phyloP scores from a whole-genome alignment of 2,329 filamentous ascomycete genomes.

The Colletotrichum filicis region DNA sequence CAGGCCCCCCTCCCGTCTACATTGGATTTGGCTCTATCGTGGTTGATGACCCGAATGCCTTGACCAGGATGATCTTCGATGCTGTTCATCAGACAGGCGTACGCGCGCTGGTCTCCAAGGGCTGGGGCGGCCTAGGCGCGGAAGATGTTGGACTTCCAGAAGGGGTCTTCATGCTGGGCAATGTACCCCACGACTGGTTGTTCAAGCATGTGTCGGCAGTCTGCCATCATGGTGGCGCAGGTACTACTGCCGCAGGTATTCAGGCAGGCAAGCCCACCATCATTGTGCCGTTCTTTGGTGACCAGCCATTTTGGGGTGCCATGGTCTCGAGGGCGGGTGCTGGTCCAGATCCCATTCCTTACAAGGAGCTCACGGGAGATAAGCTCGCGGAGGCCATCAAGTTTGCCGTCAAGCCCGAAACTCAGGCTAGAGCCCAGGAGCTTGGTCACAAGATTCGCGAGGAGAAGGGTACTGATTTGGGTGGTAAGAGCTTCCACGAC shows the following conservation, averaged over 20 bases:
- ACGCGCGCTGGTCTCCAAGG: conserved; percentile 86
- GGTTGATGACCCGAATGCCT: conserved; percentile 77
- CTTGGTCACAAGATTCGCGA: conserved; percentile 73
- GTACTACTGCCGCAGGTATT: conserved; percentile 89
- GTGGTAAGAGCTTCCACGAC: conserved; percentile 76
- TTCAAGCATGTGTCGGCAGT: conserved; percentile 85
- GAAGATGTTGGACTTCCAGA: conserved; percentile 77
- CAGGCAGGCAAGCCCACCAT: conserved; percentile 83
- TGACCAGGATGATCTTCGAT: conserved; percentile 79
- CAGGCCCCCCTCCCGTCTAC: conserved; percentile 79
- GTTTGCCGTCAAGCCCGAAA: conserved; percentile 69
- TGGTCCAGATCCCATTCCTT: conserved; percentile 76
- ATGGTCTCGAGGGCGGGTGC: conserved; percentile 80
- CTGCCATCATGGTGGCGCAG: conserved; percentile 88
- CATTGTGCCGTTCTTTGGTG: conserved; percentile 87
- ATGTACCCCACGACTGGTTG: conserved; percentile 89
- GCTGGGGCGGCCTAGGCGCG: conserved; percentile 86
- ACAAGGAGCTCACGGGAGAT: conserved; percentile 73
- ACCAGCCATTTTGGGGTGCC: conserved; percentile 85
- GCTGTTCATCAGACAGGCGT: conserved; percentile 74
- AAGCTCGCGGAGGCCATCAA: conserved; percentile 73
- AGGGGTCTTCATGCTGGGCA: conserved; percentile 84
- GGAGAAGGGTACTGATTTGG: conserved; percentile 72
- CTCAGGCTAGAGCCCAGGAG: conserved; percentile 63
- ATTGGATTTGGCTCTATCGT: conserved; percentile 89